Conservation (phyloP, 192 early-diverging fungal species). For the Lobosporangium transversale region DNA sequence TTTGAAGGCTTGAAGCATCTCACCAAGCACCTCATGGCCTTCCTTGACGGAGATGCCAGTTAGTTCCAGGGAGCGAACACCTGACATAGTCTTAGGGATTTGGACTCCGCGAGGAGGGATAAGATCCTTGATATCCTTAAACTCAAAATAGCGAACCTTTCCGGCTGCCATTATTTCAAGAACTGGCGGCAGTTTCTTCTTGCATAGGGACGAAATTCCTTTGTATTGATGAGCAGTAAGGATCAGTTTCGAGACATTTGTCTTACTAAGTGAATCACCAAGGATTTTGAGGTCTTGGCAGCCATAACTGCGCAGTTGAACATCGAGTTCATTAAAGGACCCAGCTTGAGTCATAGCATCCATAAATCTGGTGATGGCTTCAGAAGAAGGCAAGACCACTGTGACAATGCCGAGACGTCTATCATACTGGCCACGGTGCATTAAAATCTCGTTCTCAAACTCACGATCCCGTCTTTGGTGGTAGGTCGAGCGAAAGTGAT, state of each 20-base stretch:
- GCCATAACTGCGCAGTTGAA: conserved; percentile 29
- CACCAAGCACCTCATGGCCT: conserved; percentile 20
- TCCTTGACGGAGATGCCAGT: conserved; percentile 27
- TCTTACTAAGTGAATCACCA: conserved; percentile 19
- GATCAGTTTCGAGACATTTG: conserved; percentile 39
- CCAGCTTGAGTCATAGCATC: conserved; percentile 27
- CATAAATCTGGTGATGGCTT: conserved; percentile 23
- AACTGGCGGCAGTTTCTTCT: conserved; percentile 24
- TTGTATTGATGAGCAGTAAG: conserved; percentile 29
- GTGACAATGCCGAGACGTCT: conserved; percentile 32
- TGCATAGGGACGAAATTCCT: conserved; percentile 22
- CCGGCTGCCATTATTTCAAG: conserved; percentile 33
- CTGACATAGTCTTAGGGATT: conserved; percentile 21
- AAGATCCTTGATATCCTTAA: conserved; percentile 44
- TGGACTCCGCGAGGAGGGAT: conserved; percentile 17
- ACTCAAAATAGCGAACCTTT: conserved; percentile 31
- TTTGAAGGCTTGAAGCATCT: conserved; percentile 18
- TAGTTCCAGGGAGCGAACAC: conserved; percentile 35
- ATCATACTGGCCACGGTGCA: conserved; percentile 33
- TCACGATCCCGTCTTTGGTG: conserved; percentile 31
- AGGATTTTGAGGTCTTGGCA: conserved; percentile 28
- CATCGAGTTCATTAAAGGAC: conserved; percentile 35
- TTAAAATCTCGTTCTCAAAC: conserved; percentile 28
- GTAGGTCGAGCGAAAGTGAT: conserved; percentile 42
- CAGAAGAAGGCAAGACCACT: conserved; percentile 19